These are phyloP conservation scores for Linderina pennispora DNA, from an alignment of 192 early-diverging fungal genomes.

Conservation along the genomic window DNA sequence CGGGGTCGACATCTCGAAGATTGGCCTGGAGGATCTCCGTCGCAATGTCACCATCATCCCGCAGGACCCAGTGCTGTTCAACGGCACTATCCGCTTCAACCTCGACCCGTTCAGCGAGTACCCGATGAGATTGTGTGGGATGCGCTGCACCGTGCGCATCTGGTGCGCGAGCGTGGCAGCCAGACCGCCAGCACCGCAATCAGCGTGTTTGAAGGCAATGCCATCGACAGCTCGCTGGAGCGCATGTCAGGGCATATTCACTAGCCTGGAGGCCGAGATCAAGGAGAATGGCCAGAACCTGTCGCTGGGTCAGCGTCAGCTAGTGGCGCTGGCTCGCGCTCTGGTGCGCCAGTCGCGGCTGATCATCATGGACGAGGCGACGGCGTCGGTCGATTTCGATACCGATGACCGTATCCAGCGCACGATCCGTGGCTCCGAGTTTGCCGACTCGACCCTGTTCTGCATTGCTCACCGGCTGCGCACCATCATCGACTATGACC, in stretches of 20 bases:
- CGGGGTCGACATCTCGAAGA: conserved; percentile 62
- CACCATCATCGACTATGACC: conserved; percentile 81
- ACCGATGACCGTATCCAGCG: conserved; percentile 85
- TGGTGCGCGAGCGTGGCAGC: conserved; percentile 44
- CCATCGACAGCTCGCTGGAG: neutral
- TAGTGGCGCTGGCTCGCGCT: conserved; percentile 74
- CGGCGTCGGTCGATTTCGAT: conserved; percentile 78
- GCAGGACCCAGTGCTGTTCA: conserved; percentile 81
- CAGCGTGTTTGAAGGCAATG: neutral
- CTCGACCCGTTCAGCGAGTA: conserved; percentile 83
- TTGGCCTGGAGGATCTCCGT: conserved; percentile 75
- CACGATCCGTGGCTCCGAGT: conserved; percentile 73
- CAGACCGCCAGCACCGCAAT: conserved; percentile 13
- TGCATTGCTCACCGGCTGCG: conserved; percentile 86
- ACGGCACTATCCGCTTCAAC: conserved; percentile 77
- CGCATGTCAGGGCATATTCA: conserved; percentile 29
- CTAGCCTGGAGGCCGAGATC: conserved; percentile 68
- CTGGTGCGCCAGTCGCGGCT: conserved; percentile 60
- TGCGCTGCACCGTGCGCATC: conserved; percentile 66
- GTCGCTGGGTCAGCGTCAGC: conserved; percentile 72
- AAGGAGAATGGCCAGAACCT: conserved; percentile 80
- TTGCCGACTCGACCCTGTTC: conserved; percentile 68
- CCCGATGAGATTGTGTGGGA: conserved; percentile 77
- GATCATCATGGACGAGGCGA: conserved; percentile 83
- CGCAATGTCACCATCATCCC: conserved; percentile 80